Evolutionary conservation across 192 early-diverging fungal genomes (phyloP).

Genomic region (Coemansia sp.): DNA sequence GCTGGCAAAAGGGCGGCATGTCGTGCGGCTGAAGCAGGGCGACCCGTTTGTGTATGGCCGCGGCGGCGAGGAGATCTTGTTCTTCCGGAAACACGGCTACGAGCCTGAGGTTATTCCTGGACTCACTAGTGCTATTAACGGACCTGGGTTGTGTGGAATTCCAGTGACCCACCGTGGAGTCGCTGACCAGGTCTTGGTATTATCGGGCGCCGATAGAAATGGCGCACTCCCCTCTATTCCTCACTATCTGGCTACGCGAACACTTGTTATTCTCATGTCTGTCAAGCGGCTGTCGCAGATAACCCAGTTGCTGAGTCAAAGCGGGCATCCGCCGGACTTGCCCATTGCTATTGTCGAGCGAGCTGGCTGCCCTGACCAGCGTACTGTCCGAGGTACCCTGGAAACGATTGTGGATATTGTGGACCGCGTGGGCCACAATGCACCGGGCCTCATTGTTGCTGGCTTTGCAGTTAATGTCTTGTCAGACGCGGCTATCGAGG

Average conservation of each 20-base stretch:
- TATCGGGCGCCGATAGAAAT: constrained; percentile 77
- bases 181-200: constrained; percentile 82
- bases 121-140: constrained; percentile 77
- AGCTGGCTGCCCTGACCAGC: constrained; percentile 74
- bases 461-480: constrained; percentile 68
- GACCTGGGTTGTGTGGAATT: constrained; percentile 70
- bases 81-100: constrained; percentile 71
- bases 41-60: constrained; percentile 93
- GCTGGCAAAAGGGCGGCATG: constrained; percentile 64
- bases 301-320: constrained; percentile 60
- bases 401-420: constrained; percentile 66
- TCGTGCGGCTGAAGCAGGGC: constrained; percentile 91
- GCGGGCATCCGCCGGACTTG: constrained; percentile 65
- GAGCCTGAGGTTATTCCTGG: constrained; percentile 77
- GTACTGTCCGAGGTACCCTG: constrained; percentile 69
- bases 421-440: constrained; percentile 63
- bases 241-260: constrained; percentile 64
- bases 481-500: constrained; percentile 47
- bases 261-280: constrained; percentile 85
- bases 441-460: constrained; percentile 81
- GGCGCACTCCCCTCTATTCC: constrained; percentile 81
- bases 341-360: constrained; percentile 85
- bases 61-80: constrained; percentile 86
- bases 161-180: constrained; percentile 90
- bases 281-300: constrained; percentile 72